Evolutionary conservation across 495 filamentous ascomycete species (phyloP), one percentile per base, ranked within the genome.

Genomic region (Alectoria sarmentosa): DNA sequence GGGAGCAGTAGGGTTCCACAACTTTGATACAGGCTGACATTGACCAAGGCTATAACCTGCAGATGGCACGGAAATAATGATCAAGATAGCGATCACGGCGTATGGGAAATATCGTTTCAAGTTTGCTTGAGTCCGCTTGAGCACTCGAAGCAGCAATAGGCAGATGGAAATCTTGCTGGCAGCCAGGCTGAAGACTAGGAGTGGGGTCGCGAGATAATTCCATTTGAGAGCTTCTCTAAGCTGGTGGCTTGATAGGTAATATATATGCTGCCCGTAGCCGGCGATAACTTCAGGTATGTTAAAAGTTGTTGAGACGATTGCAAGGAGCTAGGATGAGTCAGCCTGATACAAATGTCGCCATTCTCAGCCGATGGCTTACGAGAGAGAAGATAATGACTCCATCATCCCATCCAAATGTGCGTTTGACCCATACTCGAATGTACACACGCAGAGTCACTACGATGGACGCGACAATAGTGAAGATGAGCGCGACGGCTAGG

Each of bases 131-230:
- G 59, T 58, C 34, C 38, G 41, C 34, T 37, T 56, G 26, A 65
- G 57, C 30, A 61, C 59, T n/a, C 66, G 61, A 23, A 67, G 57
- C 54, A 67, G 61, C 11, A 67, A 58, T 10, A 60, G 17, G 54
- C 56, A 61, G 30, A 63, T 62, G 19, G 66, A 67, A n/a, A 64
- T 57, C 38, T 67, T 67, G 39, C 56, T 65, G 32, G 64, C 56
- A 17, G 61, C 44, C 1, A 65, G 42, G 37, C 59, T 63, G 15
- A 67, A 41, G 38, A 60, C 8, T 10, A 58, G 48, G 41, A 38
- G 7, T 34, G 58, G 55, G 17, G 49, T 62, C 8, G 62, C 52
- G 23, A 65, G 34, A 8, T 41, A 32, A 34, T 61, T 65, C 60
- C 57, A 65, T 59, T 60, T 64, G 19, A 58, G 5, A 28, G 52